Conservation (phyloP, 768 basidiomycete species). For the Lentinus brumalis region DNA sequence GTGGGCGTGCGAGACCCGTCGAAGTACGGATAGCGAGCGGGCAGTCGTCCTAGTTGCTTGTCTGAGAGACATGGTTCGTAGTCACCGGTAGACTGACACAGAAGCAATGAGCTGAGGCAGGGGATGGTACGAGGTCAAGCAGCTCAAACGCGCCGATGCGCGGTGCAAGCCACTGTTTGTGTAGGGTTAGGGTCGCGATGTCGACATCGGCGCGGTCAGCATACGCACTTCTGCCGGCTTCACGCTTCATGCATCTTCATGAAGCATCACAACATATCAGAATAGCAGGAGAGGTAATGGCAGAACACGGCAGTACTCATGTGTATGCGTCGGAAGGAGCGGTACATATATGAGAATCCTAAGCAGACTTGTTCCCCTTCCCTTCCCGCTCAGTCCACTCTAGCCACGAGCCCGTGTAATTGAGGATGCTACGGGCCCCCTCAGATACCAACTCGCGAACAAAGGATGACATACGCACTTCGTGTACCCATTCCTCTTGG, state of each 20-base stretch:
- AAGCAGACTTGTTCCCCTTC: constrained; percentile 4
- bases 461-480: constrained; percentile 54
- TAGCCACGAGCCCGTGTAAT: constrained; percentile 56
- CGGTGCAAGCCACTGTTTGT: too few relatives aligned
- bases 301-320: too few relatives aligned
- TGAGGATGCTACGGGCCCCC: constrained; percentile 37
- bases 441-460: neutral
- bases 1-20: neutral
- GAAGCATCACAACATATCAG: too few relatives aligned
- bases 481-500: constrained; percentile 76
- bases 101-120: neutral
- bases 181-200: constrained; percentile 9
- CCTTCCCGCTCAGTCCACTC: constrained; percentile 48
- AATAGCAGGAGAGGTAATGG: too few relatives aligned
- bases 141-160: too few relatives aligned
- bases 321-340: too few relatives aligned
- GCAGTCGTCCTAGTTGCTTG: neutral
- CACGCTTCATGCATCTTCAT: too few relatives aligned
- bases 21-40: neutral
- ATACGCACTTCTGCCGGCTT: too few relatives aligned
- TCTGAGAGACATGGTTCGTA: neutral
- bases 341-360: neutral
- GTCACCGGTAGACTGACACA: too few relatives aligned
- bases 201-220: neutral
- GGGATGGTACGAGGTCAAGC: neutral